Percentiles rank a stretch among this genome's conserved stretches.
Evolutionary conservation across 2,329 filamentous ascomycete genomes (phyloP).

Genomic region (Onygenales sp.): DNA sequence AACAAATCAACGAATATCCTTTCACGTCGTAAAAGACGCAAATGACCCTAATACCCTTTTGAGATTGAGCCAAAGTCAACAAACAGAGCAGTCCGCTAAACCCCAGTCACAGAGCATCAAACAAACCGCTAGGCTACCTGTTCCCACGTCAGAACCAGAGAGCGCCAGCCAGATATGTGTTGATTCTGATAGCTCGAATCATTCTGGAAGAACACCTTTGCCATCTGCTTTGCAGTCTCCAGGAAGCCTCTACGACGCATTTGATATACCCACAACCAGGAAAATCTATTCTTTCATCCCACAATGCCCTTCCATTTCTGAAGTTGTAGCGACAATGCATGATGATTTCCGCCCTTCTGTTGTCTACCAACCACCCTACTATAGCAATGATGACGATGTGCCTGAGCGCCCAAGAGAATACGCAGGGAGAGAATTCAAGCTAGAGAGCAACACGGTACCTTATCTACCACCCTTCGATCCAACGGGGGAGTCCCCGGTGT

Average conservation of each 20-base stretch:
- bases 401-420: constrained; percentile 71
- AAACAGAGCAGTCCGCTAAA: constrained; percentile 21
- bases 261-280: constrained; percentile 17
- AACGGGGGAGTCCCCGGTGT: constrained; percentile 47
- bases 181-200: background rate
- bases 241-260: constrained; percentile 18
- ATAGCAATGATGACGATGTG: constrained; percentile 74
- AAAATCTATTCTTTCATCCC: constrained; percentile 18
- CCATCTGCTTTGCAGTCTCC: constrained; percentile 12
- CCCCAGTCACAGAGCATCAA: background rate
- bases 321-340: constrained; percentile 48
- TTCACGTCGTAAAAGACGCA: constrained; percentile 69
- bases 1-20: constrained; percentile 45
- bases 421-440: constrained; percentile 73
- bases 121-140: background rate
- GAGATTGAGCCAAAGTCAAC: constrained; percentile 57
- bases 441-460: constrained; percentile 65
- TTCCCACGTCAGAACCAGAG: background rate
- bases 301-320: constrained; percentile 22
- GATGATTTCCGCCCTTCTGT: constrained; percentile 52
- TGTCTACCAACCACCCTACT: constrained; percentile 78
- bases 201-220: constrained; percentile 4
- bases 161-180: background rate
- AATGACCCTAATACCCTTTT: constrained; percentile 54
- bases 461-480: constrained; percentile 73